Evolutionary conservation across 306 rosid genomes (phyloP), one percentile per base, ranked within the genome.

Genomic region (Prunus fruticosa): DNA sequence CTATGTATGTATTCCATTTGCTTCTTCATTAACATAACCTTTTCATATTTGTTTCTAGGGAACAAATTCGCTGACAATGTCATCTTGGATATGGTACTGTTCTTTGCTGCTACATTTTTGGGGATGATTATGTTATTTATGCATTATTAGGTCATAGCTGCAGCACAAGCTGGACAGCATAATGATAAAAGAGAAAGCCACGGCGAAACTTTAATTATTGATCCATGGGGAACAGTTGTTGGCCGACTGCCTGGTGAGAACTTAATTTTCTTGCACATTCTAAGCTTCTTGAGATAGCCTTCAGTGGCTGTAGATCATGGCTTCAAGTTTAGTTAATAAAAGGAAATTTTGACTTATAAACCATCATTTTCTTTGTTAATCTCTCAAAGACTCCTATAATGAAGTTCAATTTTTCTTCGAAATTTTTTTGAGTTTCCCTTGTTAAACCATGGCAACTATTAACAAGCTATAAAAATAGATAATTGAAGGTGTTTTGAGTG

Each of bases 161-260:
- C 99, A n/a, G 88, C 99, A 25, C 99, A 92, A 89, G 84, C 97
- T 76, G 99, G 99, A 57, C 82, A 76, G 56, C 87, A 91, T 81
- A 92, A 84, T 5, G 92, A 86, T 34, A 89, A 88, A 72, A 91
- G 99, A 82, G 97, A 95, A 84, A 89, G 97, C 86, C 87, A 90
- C 12, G 99, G 97, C 11, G 96, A 92, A 72, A 77, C 99, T 74
- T 79, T 95, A 79, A 90, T 95, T 66, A 89, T 95, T 20, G 97
- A 95, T 81, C 99, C 97, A 19, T 92, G 99, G 99, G 97, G 99
- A 49, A 87, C 89, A 66, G 51, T 95, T 80, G 86, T 92, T 77
- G 90, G 97, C 66, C 88, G 87, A 75, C 84, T 89, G 45, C 88
- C 97, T 6, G 97, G 99, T 95, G 71, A 90, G 85, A 68, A 75